These are phyloP conservation scores for Jacaranda mimosifolia DNA, from an alignment of 257 asterid species.

Conservation along the genomic window DNA sequence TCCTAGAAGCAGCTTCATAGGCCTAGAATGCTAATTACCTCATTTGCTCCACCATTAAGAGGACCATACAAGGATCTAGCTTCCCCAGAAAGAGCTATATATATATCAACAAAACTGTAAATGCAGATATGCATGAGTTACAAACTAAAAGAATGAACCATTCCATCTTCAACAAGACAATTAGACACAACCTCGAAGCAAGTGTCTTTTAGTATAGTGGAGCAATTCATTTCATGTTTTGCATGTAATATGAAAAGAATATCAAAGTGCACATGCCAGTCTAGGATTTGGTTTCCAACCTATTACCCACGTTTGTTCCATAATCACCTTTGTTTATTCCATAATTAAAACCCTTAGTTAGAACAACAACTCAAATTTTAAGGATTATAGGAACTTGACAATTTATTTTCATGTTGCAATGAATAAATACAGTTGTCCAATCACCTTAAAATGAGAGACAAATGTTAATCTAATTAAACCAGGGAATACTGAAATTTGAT, in stretches of 20 bases:
- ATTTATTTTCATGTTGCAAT: not conserved
- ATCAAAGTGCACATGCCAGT: conserved; percentile 92
- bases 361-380: conserved; percentile 28
- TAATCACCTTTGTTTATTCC: conserved; percentile 52
- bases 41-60: conserved; percentile 99
- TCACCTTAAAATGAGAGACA: no score
- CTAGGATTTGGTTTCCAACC: conserved; percentile 92
- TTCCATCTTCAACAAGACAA: conserved; percentile 29
- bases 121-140: conserved; percentile 11
- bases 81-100: conserved; percentile 97
- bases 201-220: conserved; percentile 97
- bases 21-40: conserved; percentile 55
- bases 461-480: no score
- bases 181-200: conserved; percentile 79
- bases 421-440: no score
- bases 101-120: conserved; percentile 96
- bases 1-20: conserved; percentile 22
- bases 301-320: conserved; percentile 53
- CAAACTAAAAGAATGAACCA: conserved; percentile 2
- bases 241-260: conserved; percentile 95
- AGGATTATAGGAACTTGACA: conserved; percentile 15
- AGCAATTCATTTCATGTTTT: conserved; percentile 99
- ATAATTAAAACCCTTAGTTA: conserved; percentile 34
- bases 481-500: not conserved
- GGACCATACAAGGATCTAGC: conserved; percentile 99